These are phyloP conservation scores for Dryas integrifolia DNA, from an alignment of 331 rosid genomes.

Conservation along the genomic window DNA sequence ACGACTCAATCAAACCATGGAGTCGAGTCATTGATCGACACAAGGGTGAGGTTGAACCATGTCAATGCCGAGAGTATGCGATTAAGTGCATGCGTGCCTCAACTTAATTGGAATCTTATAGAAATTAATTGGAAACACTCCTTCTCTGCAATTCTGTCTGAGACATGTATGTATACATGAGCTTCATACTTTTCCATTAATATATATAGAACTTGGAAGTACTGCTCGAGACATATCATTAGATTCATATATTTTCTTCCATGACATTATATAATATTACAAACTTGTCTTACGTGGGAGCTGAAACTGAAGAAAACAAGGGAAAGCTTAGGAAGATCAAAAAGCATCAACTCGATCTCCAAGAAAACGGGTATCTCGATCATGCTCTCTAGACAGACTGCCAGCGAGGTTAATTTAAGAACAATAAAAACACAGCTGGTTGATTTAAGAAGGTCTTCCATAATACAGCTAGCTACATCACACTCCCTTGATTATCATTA, in stretches of 20 bases:
- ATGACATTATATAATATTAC: neutral
- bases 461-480: neutral
- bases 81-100: neutral
- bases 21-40: constrained; percentile 18
- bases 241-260: too few species aligned
- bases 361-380: neutral
- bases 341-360: neutral
- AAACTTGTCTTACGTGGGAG: neutral
- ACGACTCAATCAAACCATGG: constrained; percentile 47
- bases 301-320: neutral
- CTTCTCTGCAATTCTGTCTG: neutral
- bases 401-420: neutral
- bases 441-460: neutral
- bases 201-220: neutral
- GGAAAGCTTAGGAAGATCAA: neutral
- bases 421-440: neutral
- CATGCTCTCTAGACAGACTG: neutral
- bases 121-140: neutral
- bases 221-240: too few species aligned
- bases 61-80: constrained; percentile 41
- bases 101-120: neutral
- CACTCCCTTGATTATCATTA: too few species aligned
- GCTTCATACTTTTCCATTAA: neutral
- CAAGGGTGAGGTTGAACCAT: constrained; percentile 48
- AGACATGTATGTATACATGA: neutral